These are phyloP conservation scores for Dalbergia cultrata DNA, from an alignment of 306 rosid species.

Conservation along the genomic window DNA sequence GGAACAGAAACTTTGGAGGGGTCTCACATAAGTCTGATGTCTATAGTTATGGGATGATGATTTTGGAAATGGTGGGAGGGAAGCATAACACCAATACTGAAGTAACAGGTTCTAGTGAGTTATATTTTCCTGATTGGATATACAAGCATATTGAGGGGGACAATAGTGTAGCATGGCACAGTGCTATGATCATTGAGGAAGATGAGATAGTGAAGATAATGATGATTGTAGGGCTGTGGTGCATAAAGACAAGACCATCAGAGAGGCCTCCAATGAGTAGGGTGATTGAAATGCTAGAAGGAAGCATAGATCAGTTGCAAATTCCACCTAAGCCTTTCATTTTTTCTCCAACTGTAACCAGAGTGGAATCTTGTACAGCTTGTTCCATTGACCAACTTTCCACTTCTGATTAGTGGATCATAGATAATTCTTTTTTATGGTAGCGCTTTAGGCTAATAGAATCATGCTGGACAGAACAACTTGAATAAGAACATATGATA, in stretches of 20 bases:
- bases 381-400: not conserved
- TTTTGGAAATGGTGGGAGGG: constrained; percentile 57
- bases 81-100: constrained; percentile 34
- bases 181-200: constrained; percentile 3
- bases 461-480: too few relatives aligned
- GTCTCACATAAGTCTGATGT: constrained; percentile 62
- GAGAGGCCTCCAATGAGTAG: constrained; percentile 50
- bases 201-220: constrained; percentile 40
- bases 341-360: constrained; percentile 15
- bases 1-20: constrained; percentile 51
- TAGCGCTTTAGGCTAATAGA: too few relatives aligned
- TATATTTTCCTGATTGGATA: constrained; percentile 58
- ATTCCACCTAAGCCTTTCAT: constrained; percentile 49
- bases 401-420: not conserved
- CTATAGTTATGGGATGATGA: constrained; percentile 64
- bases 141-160: constrained; percentile 41
- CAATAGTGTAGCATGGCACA: constrained; percentile 5
- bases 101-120: constrained; percentile 43
- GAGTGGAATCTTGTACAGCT: not conserved
- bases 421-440: not conserved
- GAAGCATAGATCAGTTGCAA: constrained; percentile 40
- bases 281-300: constrained; percentile 60
- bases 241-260: constrained; percentile 35
- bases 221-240: constrained; percentile 49
- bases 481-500: too few relatives aligned